Conservation (phyloP, 495 filamentous ascomycete species). For the Aspergillus egyptiacus region DNA sequence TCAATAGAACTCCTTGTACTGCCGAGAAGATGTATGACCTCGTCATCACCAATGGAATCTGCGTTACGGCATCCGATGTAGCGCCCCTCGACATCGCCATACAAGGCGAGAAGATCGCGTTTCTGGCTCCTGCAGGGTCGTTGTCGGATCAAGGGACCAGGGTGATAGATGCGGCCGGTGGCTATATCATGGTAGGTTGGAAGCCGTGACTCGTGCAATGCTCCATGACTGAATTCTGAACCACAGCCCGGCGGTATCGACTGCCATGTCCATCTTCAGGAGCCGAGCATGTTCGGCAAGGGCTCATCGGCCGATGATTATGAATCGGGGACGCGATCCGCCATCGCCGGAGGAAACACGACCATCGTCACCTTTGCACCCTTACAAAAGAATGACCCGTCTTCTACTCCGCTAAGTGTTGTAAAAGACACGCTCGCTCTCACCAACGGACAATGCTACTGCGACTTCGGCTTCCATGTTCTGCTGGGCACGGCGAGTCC, state of each 20-base stretch:
- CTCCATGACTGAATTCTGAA: background rate
- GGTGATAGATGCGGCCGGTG: conserved; percentile 26
- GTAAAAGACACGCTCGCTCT: background rate
- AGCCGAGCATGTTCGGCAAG: conserved; percentile 18
- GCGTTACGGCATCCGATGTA: conserved; percentile 11
- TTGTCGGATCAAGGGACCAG: conserved; percentile 23
- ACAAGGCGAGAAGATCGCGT: conserved; percentile 46
- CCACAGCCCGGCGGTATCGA: conserved; percentile 39
- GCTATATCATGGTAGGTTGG: conserved; percentile 20
- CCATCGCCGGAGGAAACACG: conserved; percentile 53
- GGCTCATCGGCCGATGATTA: conserved; percentile 10
- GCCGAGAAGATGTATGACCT: conserved; percentile 2
- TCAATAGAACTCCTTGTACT: too few species aligned
- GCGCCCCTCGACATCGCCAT: conserved; percentile 39
- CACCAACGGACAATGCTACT: conserved; percentile 39
- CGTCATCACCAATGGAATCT: conserved; percentile 13
- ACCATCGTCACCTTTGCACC: conserved; percentile 52
- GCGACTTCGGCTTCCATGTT: conserved; percentile 56
- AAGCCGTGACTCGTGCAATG: background rate
- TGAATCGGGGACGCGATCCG: conserved; percentile 33
- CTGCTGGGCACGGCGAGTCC: conserved; percentile 47
- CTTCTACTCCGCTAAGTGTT: background rate
- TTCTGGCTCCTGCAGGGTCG: conserved; percentile 26
- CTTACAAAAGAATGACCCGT: background rate
- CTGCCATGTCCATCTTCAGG: conserved; percentile 35